These are phyloP conservation scores for Amylostereum chailletii DNA, from an alignment of 1,284 basidiomycete genomes.

Conservation along the genomic window DNA sequence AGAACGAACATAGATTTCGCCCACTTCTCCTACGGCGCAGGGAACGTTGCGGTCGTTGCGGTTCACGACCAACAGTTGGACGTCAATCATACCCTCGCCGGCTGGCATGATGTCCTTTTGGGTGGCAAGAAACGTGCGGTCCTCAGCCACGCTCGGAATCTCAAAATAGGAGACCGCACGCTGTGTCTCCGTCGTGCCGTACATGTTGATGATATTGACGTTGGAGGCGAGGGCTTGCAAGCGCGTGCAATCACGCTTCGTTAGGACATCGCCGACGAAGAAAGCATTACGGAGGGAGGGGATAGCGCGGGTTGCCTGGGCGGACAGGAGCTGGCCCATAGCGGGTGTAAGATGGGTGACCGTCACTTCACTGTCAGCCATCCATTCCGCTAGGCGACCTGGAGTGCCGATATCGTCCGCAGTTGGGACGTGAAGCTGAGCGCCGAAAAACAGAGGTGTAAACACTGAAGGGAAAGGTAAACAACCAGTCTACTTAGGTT, in stretches of 20 bases:
- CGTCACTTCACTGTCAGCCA: slow-evolving; percentile 86
- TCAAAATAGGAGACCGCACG: slow-evolving; percentile 97
- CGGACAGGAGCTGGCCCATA: slow-evolving; percentile 98
- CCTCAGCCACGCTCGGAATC: slow-evolving; percentile 80
- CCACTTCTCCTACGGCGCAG: slow-evolving; percentile 94
- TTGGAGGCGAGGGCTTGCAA: slow-evolving; percentile 91
- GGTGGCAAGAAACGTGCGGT: slow-evolving; percentile 85
- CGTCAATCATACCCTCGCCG: slow-evolving; percentile 96
- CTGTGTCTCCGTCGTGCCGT: slow-evolving; percentile 98
- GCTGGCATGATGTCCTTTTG: slow-evolving; percentile 99
- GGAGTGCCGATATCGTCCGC: slow-evolving; percentile 97
- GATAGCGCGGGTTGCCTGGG: slow-evolving; percentile 88
- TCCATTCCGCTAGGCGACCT: slow-evolving; percentile 96
- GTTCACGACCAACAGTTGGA: slow-evolving; percentile 96
- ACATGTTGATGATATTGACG: slow-evolving; percentile 98
- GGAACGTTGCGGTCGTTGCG: slow-evolving; percentile 82
- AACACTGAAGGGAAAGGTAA: slow-evolving; percentile 59
- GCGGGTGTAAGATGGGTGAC: slow-evolving; percentile 97
- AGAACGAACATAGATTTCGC: slow-evolving; percentile 97
- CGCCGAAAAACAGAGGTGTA: slow-evolving; percentile 97
- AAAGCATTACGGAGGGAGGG: slow-evolving; percentile 87
- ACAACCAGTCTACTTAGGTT: neutral
- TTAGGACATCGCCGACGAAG: slow-evolving; percentile 99
- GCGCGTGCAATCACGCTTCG: slow-evolving; percentile 95
- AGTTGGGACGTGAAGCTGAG: slow-evolving; percentile 92